Evolutionary conservation across 345 rosid species (phyloP), one percentile per base, ranked within the genome.

Genomic region (Odontarrhena argentea): DNA sequence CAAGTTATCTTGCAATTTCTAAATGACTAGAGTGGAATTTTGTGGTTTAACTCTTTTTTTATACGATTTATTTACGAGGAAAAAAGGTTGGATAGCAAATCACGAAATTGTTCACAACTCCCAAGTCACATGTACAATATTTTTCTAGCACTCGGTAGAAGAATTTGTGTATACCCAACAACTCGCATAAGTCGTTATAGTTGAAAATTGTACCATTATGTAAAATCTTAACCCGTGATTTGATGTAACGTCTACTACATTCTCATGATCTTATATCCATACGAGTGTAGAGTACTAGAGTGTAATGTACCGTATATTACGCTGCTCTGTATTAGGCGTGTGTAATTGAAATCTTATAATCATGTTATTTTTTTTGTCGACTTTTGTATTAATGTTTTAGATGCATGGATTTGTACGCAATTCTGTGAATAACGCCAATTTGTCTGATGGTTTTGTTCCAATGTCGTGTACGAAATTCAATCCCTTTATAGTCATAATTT

Each of bases 401-500:
- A 44, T 53, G 73, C 57, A 35, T 51, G 57, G 37, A 45, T 45
- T 60, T 37, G 72, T 45, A 74, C 68, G 73, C 77, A 60, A 67
- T 7, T 18, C 1, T 55, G 18, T 60, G 63, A 59, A 61, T 53
- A 60, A 74, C 13, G 50, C 62, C 73, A 67, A 52, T 25, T 14
- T 44, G 38, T 43, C 12, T 51, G 65, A 72, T 34, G 32, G 45
- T 56, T 71, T 40, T 30, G 47, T 36, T 36, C 7, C 32, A 14
- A 3, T 58, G 38, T 36, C 68, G 68, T 66, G 68, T 59, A 73
- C 62, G 72, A 60, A 24, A 51, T 52, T 37, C 42, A 28, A 26
- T 59, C 50, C 59, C 66, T 58, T 10, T 60, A 52, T 64, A 52
- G 44, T 64, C 40, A 56, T 12, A 37, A 26, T 40, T 49, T 49